These are phyloP conservation scores for Lavandula angustifolia DNA, from an alignment of 257 asterid genomes.

Conservation along the genomic window DNA sequence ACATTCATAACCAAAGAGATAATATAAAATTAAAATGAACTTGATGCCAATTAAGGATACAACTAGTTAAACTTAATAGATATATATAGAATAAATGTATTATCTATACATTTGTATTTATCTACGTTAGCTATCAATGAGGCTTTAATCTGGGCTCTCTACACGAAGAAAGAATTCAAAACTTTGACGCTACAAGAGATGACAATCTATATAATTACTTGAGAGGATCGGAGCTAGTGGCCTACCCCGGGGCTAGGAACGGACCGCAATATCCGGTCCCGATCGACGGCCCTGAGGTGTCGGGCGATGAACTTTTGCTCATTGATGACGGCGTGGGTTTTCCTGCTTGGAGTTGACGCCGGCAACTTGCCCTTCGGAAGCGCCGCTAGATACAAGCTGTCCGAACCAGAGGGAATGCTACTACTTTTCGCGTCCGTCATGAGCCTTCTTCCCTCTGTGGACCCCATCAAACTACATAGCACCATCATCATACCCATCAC, in stretches of 20 bases:
- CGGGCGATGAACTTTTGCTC: constrained; percentile 50
- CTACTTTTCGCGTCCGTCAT: constrained; percentile 16
- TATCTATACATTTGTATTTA: constrained; percentile 22
- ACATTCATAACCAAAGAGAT: too few relatives aligned
- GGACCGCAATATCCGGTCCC: constrained; percentile 65
- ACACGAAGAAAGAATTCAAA: constrained; percentile 35
- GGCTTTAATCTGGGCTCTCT: not conserved
- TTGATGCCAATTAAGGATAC: too few relatives aligned
- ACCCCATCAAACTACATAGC: constrained; percentile 30
- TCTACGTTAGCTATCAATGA: constrained; percentile 18
- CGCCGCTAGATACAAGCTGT: constrained; percentile 38
- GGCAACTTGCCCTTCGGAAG: constrained; percentile 62
- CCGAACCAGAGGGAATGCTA: constrained; percentile 27
- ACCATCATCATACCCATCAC: constrained; percentile 33
- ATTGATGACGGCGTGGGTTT: constrained; percentile 46
- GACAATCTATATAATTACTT: not conserved
- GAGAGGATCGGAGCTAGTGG: constrained; percentile 31
- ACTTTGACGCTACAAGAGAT: not conserved
- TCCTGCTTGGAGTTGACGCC: constrained; percentile 54
- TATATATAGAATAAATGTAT: too few relatives aligned
- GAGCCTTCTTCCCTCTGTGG: constrained; percentile 46
- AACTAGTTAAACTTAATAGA: too few relatives aligned
- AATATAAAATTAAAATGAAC: too few relatives aligned
- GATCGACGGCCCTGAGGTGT: constrained; percentile 52
- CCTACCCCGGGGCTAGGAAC: constrained; percentile 85